These are phyloP conservation scores for Aquilaria malaccensis DNA, from an alignment of 345 rosid species.

Conservation along the genomic window DNA sequence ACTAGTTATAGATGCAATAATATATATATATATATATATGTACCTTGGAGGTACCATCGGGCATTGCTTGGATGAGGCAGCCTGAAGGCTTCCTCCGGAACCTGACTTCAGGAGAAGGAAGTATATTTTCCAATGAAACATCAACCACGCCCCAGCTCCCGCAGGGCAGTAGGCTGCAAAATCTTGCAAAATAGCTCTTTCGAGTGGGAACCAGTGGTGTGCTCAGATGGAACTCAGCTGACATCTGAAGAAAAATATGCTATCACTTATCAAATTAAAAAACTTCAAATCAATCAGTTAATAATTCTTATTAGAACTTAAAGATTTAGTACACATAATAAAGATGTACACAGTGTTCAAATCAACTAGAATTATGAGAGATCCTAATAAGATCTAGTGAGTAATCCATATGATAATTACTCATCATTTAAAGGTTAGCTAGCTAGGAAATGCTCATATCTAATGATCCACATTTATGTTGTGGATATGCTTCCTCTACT, in stretches of 20 bases:
- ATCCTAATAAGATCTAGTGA: too few relatives aligned
- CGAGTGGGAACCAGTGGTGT: conserved; percentile 35
- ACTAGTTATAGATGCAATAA: not conserved
- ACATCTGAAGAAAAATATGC: conserved; percentile 20
- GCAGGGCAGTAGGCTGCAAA: conserved; percentile 19
- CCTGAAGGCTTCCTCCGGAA: conserved; percentile 47
- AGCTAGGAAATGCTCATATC: too few relatives aligned
- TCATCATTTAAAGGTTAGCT: too few relatives aligned
- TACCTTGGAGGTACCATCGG: conserved; percentile 31
- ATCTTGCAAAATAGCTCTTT: conserved; percentile 36
- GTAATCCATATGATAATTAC: too few relatives aligned
- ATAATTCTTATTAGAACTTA: too few relatives aligned
- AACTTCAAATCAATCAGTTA: too few relatives aligned
- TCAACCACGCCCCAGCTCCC: conserved; percentile 49
- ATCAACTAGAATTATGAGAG: too few relatives aligned
- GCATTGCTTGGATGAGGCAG: conserved; percentile 31
- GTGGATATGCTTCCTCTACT: too few relatives aligned
- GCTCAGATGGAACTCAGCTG: conserved; percentile 37
- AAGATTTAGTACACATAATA: too few relatives aligned
- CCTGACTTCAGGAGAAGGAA: conserved; percentile 14
- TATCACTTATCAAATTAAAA: too few relatives aligned
- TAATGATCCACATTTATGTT: too few relatives aligned
- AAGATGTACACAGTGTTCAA: too few relatives aligned
- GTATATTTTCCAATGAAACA: conserved; percentile 36
- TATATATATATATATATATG: not conserved